A percentile compares a stretch with the other conserved stretches of the same genome.
phyloP scores from a whole-genome alignment of 441 rosid genomes.

The Geranium incanum region DNA sequence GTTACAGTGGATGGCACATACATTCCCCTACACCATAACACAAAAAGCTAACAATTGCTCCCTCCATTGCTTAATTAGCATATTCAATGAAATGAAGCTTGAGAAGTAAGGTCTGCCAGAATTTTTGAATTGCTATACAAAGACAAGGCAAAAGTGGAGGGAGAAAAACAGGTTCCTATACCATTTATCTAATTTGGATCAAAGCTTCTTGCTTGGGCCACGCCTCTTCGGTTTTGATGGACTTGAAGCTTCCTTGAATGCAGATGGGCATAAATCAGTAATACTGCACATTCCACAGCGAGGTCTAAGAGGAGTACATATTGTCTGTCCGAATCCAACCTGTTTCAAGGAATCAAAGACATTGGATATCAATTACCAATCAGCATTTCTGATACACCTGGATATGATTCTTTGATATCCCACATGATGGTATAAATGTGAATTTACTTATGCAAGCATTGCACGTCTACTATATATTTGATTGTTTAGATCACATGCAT shows the following conservation, averaged over 20 bases:
- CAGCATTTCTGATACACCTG: background rate
- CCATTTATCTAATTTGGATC: conserved; percentile 11
- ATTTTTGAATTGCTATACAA: background rate
- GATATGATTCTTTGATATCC: background rate
- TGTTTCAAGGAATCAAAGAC: conserved; percentile 21
- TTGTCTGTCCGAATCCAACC: conserved; percentile 94
- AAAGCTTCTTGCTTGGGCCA: conserved; percentile 29
- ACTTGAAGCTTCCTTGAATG: conserved; percentile 60
- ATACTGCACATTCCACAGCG: conserved; percentile 58
- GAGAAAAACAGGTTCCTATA: background rate
- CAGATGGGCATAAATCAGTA: conserved; percentile 68
- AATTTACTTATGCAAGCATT: background rate
- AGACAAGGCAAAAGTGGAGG: no score
- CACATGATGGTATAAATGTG: background rate
- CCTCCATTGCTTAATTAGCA: background rate
- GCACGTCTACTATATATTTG: background rate
- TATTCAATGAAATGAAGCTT: background rate
- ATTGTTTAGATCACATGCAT: background rate
- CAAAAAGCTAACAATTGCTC: background rate
- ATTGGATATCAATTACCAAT: background rate
- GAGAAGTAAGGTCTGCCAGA: background rate
- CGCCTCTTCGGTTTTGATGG: conserved; percentile 44
- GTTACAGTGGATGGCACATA: background rate
- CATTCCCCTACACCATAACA: background rate
- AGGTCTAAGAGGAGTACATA: conserved; percentile 83